Conservation (phyloP, 2,329 filamentous ascomycete genomes). For the Capronia epimyces region DNA sequence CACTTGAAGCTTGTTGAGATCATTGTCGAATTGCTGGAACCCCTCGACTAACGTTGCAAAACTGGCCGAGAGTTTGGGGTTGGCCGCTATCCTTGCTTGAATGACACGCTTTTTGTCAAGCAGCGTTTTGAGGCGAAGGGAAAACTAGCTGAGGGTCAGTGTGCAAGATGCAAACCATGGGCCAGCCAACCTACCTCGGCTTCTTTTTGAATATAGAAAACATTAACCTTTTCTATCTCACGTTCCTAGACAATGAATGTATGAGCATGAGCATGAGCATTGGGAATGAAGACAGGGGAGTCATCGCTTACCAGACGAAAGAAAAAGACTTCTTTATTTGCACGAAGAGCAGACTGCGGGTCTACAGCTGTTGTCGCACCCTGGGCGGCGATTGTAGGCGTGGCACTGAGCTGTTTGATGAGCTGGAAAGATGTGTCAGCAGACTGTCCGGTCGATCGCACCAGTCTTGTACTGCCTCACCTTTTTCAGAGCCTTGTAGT, state of each 20-base stretch:
- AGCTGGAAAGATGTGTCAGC: conserved; percentile 55
- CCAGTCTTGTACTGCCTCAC: conserved; percentile 45
- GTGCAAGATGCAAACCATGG: conserved; percentile 6
- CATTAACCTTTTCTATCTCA: conserved; percentile 97
- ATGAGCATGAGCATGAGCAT: too few species aligned
- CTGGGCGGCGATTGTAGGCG: conserved; percentile 73
- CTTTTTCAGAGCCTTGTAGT: conserved; percentile 99
- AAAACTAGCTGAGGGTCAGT: conserved; percentile 57
- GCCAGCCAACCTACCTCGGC: conserved; percentile 64
- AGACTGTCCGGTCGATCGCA: conserved; percentile 10
- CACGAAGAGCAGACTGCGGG: conserved; percentile 62
- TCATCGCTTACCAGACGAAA: conserved; percentile 69
- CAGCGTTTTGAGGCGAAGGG: conserved; percentile 83
- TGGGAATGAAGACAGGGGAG: neutral
- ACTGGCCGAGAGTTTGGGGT: conserved; percentile 82
- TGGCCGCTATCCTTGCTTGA: conserved; percentile 68
- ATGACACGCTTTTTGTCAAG: conserved; percentile 92
- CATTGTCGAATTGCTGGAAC: conserved; percentile 93
- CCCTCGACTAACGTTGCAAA: conserved; percentile 94
- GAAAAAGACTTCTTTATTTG: conserved; percentile 98
- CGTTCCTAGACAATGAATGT: conserved; percentile 68
- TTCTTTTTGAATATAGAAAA: conserved; percentile 95
- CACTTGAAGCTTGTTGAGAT: conserved; percentile 85
- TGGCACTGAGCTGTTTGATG: conserved; percentile 95
- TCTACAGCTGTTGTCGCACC: conserved; percentile 39